Evolutionary conservation across 176 grass and related monocot genomes (phyloP), one percentile per base, ranked within the genome.

Genomic region (Rhynchospora breviuscula): DNA sequence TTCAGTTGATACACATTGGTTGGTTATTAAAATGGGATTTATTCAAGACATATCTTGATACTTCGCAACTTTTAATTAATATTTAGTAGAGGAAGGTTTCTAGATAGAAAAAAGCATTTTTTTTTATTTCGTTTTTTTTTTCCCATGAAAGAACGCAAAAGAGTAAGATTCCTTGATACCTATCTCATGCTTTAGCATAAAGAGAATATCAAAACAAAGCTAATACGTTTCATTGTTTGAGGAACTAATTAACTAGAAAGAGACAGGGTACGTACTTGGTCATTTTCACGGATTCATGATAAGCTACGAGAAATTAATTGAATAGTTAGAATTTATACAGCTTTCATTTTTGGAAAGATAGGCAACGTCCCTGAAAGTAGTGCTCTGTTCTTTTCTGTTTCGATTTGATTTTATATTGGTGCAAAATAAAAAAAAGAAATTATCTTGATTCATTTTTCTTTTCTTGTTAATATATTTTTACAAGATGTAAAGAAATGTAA

Each of bases 141-240:
- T 17, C 35, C 35, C 35, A 17, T 35, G 61, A 54, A 57, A n/a
- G 14, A 23, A 61, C 2, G 14, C 23, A n/a, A 59, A 69, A 62
- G n/a, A 51, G 60, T 25, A 65, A 67, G 49, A 82, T 67, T 82
- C 23, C 46, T 52, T 48, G 22, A 82, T 65, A 66, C 73, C 22
- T 17, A 56, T 77, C 47, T 56, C 23, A 77, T 33, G 73, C 73
- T 77, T 77, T 62, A 62, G 59, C 59, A 22, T 62, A 53, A 45
- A 76, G 43, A 19, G 53, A 85, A 69, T 29, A 57, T 57, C 7
- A 56, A 67, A 68, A 81, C 61, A 52, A 68, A 79, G 54, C 40
- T 67, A 67, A 46, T 51, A 82, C n/a, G 22, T 77, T 77, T 26
- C 31, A 12, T 77, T 52, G 35, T 53, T 26, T 3, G 12, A 68